Evolutionary conservation across 1,284 basidiomycete species (phyloP), one percentile per base, ranked within the genome.

Genomic region (Cystobasidium pallidum): DNA sequence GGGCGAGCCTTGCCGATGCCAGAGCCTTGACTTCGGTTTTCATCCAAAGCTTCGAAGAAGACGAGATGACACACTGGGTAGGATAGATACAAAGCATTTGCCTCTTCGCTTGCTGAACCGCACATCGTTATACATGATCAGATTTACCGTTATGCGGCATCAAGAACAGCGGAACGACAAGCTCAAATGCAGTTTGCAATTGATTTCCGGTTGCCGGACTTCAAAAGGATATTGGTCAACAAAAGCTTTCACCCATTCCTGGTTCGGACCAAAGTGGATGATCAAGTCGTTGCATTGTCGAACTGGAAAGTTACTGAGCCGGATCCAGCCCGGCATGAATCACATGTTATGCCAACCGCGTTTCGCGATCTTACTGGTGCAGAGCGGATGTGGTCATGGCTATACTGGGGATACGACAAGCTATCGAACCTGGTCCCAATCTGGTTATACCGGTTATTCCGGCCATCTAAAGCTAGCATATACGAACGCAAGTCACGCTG

Each of bases 11-110:
- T 6, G 62, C 45, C 11, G 62, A 64, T 36, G 62, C 62, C 3
- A 21, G 62, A 19, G 43, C n/a, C 6, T 30, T 64, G 62, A 64
- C 62, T 11, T 64, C 62, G 24, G 39, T 64, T 51, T 64, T 64
- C 45, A 64, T 64, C 17, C 26, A 32, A 51, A 52, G 62, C 15
- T 64, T 64, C 30, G 34, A 51, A n/a, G 62, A 64, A 32, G 62
- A 64, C 51, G 62, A 52, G n/a, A 64, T 64, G 62, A 32, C 45
- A 13, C 43, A 51, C 17, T 64, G 62, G 62, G 62, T 64, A 28
- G 62, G 43, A 19, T 45, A 3, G 4, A 8, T 45, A 17, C 43
- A 11, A 8, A 15, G 43, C 4, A n/a, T 39, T 26, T 8, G 28
- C 4, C 10, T 55, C 4, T 34, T 26, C 15, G 15, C 11, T 6